Evolutionary conservation across 129 eudicot genomes (phyloP), one percentile per base, ranked within the genome.

Genomic region (Flaveria bidentis): DNA sequence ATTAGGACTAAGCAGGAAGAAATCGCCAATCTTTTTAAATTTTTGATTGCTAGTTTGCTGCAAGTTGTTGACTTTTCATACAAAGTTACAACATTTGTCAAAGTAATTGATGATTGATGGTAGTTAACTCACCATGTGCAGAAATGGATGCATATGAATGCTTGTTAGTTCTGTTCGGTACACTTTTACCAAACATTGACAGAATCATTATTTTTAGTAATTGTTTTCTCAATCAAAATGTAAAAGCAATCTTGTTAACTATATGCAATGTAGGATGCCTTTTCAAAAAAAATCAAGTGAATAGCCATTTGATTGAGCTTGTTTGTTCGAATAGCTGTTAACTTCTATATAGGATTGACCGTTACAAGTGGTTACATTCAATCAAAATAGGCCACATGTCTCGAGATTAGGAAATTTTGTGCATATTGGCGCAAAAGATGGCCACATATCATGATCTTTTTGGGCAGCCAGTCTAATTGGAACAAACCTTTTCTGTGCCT

Each of bases 31-130:
- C 74, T 72, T 23, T 71, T 6, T 60, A 42, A 17, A 7, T 20
- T 20, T 80, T 39, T 53, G 69, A 42, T 80, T 42, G 61, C 60
- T 53, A 52, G 13, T 65, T 73, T 65, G 69, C 39, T 33, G 58
- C 68, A 64, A 80, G 69, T 44, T 64, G 58, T 8, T 16, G 30
- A 25, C 83, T 64, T 71, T 79, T 62, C 42, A 25, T 63, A 50
- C 76, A 17, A 46, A 45, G 39, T 58, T 45, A 45, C 25, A 71
- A 15, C 25, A 26, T 72, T 79, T 79, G 46, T 15, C 58, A 2
- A 42, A 36, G 58, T n/a, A 64, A 49, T 51, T 62, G 78, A 72
- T 13, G 44, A 22, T 13, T 23, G 26, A 23, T 30, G 36, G 36
- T 30, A 30, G 36, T 61, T 79, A 61, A 41, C 65, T 25, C 36